phyloP scores from a whole-genome alignment of 208 protist genomes.

The Trypanosoma platydactyli region DNA sequence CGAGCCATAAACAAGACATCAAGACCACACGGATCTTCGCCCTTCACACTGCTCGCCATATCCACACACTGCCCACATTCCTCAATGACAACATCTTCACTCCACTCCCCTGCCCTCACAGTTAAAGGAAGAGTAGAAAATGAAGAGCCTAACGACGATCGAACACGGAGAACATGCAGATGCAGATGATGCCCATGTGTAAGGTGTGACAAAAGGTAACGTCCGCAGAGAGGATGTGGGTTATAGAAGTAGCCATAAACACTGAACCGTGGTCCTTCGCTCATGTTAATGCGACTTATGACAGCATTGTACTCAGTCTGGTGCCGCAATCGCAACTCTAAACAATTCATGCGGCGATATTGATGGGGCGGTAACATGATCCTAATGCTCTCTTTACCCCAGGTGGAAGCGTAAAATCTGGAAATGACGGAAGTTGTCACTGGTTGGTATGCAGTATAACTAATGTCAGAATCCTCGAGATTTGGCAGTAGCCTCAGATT shows the following conservation, averaged over 20 bases:
- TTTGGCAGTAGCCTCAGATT: neutral
- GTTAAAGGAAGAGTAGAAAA: neutral
- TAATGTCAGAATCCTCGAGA: neutral
- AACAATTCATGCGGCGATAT: slow-evolving; percentile 15
- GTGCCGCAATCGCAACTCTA: slow-evolving; percentile 6
- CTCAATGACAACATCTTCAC: slow-evolving; percentile 15
- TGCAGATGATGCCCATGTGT: neutral
- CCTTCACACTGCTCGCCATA: neutral
- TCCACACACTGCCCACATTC: slow-evolving; percentile 24
- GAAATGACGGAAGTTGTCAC: slow-evolving; percentile 1
- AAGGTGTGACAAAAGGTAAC: slow-evolving; percentile 16
- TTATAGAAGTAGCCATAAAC: slow-evolving; percentile 19
- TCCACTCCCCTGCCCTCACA: slow-evolving; percentile 16
- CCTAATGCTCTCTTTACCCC: slow-evolving; percentile 5
- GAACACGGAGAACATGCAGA: slow-evolving; percentile 11
- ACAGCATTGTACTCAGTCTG: slow-evolving; percentile 15
- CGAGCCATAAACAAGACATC: slow-evolving; percentile 25
- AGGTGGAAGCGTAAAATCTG: neutral
- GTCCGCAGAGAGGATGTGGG: slow-evolving; percentile 24
- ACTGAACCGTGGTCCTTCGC: neutral
- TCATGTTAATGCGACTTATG: slow-evolving; percentile 3
- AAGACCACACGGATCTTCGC: slow-evolving; percentile 2
- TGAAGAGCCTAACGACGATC: neutral
- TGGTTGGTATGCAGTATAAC: slow-evolving; percentile 7
- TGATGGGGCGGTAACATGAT: slow-evolving; percentile 15